Evolutionary conservation across 2,329 filamentous ascomycete species (phyloP).

Genomic region (Epichloe coenophiala): DNA sequence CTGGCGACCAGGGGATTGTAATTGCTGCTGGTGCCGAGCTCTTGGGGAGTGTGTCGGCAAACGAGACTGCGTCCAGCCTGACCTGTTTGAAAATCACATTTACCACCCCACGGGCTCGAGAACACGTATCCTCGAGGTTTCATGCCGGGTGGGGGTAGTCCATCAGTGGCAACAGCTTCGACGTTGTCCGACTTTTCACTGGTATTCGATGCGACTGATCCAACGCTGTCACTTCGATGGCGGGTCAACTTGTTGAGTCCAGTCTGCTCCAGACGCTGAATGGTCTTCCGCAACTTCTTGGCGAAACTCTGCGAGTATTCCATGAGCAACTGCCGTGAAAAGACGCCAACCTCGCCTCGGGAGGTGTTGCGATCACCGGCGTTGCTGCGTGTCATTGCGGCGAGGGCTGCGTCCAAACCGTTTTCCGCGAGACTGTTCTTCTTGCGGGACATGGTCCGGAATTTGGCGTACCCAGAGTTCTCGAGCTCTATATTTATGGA

Average conservation of each 20-base stretch:
- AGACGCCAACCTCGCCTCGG: slow-evolving; percentile 19
- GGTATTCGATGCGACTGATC: slow-evolving; percentile 16
- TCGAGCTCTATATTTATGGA: slow-evolving; percentile 40
- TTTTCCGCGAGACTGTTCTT: slow-evolving; percentile 18
- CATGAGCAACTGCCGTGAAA: slow-evolving; percentile 46
- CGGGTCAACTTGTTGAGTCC: slow-evolving; percentile 13
- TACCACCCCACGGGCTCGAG: slow-evolving; percentile 71
- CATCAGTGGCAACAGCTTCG: background rate
- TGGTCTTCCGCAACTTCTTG: slow-evolving; percentile 31
- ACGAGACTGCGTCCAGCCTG: slow-evolving; percentile 60
- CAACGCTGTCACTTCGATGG: slow-evolving; percentile 16
- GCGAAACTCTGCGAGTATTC: slow-evolving; percentile 37
- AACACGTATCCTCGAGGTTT: slow-evolving; percentile 62
- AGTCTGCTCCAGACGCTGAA: slow-evolving; percentile 23
- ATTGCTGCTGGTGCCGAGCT: slow-evolving; percentile 10
- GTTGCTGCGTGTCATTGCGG: slow-evolving; percentile 3
- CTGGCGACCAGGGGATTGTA: slow-evolving; percentile 32
- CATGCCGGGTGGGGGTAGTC: slow-evolving; percentile 13
- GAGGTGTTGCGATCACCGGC: slow-evolving; percentile 1
- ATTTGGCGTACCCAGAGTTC: slow-evolving; percentile 43
- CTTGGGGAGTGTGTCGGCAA: slow-evolving; percentile 58
- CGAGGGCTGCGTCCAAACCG: slow-evolving; percentile 7
- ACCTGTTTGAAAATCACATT: slow-evolving; percentile 74
- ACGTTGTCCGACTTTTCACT: background rate
- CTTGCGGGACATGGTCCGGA: slow-evolving; percentile 33